phyloP scores from a whole-genome alignment of 2,329 filamentous ascomycete genomes.

The Dactylellina parvicollis region DNA sequence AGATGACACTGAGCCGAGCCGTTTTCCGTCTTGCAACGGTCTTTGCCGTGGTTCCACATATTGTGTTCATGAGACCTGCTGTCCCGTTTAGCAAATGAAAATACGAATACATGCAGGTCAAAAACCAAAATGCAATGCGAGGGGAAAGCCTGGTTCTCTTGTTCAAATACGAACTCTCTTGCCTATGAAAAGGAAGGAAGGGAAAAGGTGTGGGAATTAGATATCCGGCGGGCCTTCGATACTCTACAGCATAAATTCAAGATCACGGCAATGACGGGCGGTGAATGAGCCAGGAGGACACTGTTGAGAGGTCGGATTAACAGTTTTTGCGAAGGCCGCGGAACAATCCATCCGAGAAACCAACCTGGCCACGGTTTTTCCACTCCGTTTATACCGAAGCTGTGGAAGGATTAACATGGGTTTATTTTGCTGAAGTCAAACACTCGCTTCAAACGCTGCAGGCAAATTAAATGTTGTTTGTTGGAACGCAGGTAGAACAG shows the following conservation, averaged over 20 bases:
- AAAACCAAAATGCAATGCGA: constrained; percentile 37
- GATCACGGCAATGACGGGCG: constrained; percentile 10
- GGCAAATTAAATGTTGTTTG: constrained; percentile 19
- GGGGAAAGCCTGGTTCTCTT: constrained; percentile 21
- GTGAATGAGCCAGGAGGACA: constrained; percentile 6
- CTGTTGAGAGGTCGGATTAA: constrained; percentile 37
- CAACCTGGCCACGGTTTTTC: constrained; percentile 41
- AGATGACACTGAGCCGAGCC: constrained; percentile 28
- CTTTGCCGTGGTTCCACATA: constrained; percentile 24
- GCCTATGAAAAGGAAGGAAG: background rate
- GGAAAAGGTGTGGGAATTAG: constrained; percentile 46
- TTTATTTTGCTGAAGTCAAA: constrained; percentile 27
- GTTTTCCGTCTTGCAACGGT: constrained; percentile 31
- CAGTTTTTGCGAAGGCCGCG: constrained; percentile 52
- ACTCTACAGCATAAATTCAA: background rate
- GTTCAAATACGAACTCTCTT: constrained; percentile 10
- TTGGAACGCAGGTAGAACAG: constrained; percentile 9
- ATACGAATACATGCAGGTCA: constrained; percentile 38
- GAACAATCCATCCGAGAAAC: constrained; percentile 49
- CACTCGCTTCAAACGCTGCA: constrained; percentile 26
- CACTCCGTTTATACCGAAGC: constrained; percentile 28
- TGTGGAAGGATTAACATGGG: constrained; percentile 21
- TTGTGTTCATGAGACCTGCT: constrained; percentile 18
- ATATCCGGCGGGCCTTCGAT: constrained; percentile 27
- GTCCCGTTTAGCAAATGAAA: constrained; percentile 34